Evolutionary conservation across 192 early-diverging fungal species (phyloP).

Genomic region (Mortierella alpina): DNA sequence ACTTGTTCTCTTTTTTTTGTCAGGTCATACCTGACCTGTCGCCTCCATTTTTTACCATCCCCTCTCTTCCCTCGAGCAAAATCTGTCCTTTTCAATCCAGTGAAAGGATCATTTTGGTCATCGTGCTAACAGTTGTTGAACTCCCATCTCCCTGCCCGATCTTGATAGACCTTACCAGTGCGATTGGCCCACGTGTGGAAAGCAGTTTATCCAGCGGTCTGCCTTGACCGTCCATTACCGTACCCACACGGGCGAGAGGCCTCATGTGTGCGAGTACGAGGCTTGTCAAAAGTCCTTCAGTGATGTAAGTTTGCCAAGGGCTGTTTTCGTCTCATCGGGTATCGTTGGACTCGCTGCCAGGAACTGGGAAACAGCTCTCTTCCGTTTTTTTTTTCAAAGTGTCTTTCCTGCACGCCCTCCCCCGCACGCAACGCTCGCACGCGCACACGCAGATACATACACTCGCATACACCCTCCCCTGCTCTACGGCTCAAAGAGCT

Average conservation of each 20-base stretch:
- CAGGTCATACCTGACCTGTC: neutral
- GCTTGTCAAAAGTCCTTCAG: conserved; percentile 80
- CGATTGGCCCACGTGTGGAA: conserved; percentile 71
- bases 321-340: neutral
- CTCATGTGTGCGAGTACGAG: conserved; percentile 72
- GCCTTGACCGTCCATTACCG: conserved; percentile 82
- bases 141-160: neutral
- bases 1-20: neutral
- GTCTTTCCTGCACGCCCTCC: no score
- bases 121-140: neutral
- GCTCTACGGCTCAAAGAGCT: no score
- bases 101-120: conserved; percentile 1
- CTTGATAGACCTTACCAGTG: conserved; percentile 67
- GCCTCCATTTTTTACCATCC: conserved; percentile 3
- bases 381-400: neutral
- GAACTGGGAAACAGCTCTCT: neutral
- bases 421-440: no score
- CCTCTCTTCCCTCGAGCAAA: neutral
- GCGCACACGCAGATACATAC: no score
- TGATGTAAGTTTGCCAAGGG: conserved; percentile 58
- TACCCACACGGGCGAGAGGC: conserved; percentile 78
- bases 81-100: neutral
- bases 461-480: no score
- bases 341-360: neutral
- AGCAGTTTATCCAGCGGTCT: conserved; percentile 83